Percentiles rank a stretch among this genome's conserved stretches.
Evolutionary conservation across 108 stramenopile genomes (phyloP).

Genomic region (Cyclostephanos tholiformis): DNA sequence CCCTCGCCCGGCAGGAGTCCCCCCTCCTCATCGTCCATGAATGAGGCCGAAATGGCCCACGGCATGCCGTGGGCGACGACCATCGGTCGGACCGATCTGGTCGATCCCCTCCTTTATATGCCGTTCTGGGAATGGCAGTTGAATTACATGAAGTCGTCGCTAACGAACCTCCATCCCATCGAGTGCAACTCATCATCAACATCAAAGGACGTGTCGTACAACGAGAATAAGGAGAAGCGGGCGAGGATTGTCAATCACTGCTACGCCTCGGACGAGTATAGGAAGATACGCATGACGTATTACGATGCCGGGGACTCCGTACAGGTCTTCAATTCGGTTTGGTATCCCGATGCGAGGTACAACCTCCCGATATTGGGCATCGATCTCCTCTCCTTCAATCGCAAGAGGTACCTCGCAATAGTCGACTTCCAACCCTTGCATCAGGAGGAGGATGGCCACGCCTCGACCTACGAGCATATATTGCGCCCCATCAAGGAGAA

Average conservation of each 20-base stretch:
- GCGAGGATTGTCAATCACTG: slow-evolving; percentile 81
- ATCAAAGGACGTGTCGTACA: slow-evolving; percentile 67
- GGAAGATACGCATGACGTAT: slow-evolving; percentile 94
- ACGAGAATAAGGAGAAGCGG: slow-evolving; percentile 70
- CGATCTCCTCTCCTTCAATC: slow-evolving; percentile 90
- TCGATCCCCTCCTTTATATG: slow-evolving; percentile 79
- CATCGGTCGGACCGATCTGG: slow-evolving; percentile 57
- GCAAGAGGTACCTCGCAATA: slow-evolving; percentile 90
- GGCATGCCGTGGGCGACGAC: slow-evolving; percentile 86
- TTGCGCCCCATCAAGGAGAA: slow-evolving; percentile 85
- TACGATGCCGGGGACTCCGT: slow-evolving; percentile 93
- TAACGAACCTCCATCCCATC: slow-evolving; percentile 67
- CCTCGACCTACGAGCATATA: slow-evolving; percentile 63
- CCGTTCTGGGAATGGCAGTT: slow-evolving; percentile 90
- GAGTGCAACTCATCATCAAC: slow-evolving; percentile 57
- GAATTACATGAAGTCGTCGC: slow-evolving; percentile 71
- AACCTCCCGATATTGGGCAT: slow-evolving; percentile 94
- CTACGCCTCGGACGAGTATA: slow-evolving; percentile 75
- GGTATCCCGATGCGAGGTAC: slow-evolving; percentile 89
- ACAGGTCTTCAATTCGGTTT: slow-evolving; percentile 95
- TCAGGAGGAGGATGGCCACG: slow-evolving; percentile 73
- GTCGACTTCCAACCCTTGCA: slow-evolving; percentile 95
- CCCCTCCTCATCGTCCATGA: slow-evolving; percentile 23
- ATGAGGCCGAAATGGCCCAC: slow-evolving; percentile 61
- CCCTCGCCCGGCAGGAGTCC: slow-evolving; percentile 38